Evolutionary conservation across 2,329 filamentous ascomycete genomes (phyloP).

Genomic region (Chrysosporium keratinophilum): DNA sequence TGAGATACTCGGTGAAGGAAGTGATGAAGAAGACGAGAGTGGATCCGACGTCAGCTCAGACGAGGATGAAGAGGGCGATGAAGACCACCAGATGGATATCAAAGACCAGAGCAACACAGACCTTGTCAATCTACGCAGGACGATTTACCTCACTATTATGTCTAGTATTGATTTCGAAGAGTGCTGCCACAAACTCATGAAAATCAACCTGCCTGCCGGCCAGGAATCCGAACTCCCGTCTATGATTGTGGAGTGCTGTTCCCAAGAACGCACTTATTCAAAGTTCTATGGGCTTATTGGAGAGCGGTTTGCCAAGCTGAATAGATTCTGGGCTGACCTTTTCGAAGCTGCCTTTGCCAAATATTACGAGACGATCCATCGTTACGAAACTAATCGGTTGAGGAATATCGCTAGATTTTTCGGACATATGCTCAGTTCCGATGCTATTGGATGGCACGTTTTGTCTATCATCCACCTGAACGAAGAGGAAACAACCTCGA

Average conservation of each 20-base stretch:
- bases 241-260: conserved; percentile 96
- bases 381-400: conserved; percentile 88
- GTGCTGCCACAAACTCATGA: conserved; percentile 94
- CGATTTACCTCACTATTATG: conserved; percentile 97
- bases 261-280: conserved; percentile 91
- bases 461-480: conserved; percentile 78
- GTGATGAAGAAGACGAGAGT: conserved; percentile 64
- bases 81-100: conserved; percentile 81
- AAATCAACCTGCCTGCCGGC: conserved; percentile 75
- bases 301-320: conserved; percentile 91
- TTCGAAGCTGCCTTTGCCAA: conserved; percentile 84
- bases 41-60: conserved; percentile 53
- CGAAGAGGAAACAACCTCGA: conserved; percentile 93
- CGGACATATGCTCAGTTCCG: conserved; percentile 75
- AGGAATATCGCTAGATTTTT: conserved; percentile 95
- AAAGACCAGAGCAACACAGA: conserved; percentile 97
- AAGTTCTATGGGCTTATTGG: conserved; percentile 95
- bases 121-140: conserved; percentile 81
- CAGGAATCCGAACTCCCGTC: conserved; percentile 83
- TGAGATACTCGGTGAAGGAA: conserved; percentile 89
- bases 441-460: conserved; percentile 87
- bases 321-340: conserved; percentile 84
- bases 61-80: conserved; percentile 63
- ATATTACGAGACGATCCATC: conserved; percentile 95
- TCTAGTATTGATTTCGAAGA: conserved; percentile 93